Conservation (phyloP, 177 flowering plant genomes). For the Vitis hybrid region DNA sequence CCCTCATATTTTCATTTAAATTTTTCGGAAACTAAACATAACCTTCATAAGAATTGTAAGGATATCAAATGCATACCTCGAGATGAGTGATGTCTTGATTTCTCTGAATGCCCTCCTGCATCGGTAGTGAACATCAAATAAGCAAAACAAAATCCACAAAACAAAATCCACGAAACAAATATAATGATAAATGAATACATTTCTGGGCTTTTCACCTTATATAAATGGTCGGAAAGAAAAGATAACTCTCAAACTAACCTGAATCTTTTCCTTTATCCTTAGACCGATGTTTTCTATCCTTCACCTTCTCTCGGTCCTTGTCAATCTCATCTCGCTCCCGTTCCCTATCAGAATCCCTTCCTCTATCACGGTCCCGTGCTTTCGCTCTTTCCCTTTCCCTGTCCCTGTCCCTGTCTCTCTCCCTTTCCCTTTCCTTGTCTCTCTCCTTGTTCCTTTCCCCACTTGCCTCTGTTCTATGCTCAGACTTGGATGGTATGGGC, state of each 20-base stretch:
- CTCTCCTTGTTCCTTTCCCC: constrained; percentile 60
- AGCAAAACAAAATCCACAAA: neutral
- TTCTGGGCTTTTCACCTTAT: too few species aligned
- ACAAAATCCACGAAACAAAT: neutral
- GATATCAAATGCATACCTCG: constrained; percentile 47
- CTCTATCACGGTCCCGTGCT: constrained; percentile 62
- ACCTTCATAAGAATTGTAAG: neutral
- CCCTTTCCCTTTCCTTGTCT: too few species aligned
- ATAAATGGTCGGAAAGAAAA: neutral
- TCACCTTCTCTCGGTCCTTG: constrained; percentile 59
- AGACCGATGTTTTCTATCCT: constrained; percentile 66
- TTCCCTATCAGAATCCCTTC: constrained; percentile 62
- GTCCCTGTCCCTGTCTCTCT: constrained; percentile 34
- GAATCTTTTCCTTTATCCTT: constrained; percentile 66
- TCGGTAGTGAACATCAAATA: neutral
- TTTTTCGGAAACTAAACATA: too few species aligned
- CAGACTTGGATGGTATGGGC: constrained; percentile 34
- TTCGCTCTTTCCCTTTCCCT: constrained; percentile 52
- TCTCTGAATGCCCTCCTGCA: constrained; percentile 65
- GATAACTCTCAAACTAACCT: constrained; percentile 24
- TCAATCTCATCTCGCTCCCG: constrained; percentile 69
- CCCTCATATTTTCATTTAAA: too few species aligned
- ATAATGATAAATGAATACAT: neutral
- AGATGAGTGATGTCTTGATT: constrained; percentile 72
- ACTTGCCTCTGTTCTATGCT: constrained; percentile 44